phyloP scores from a whole-genome alignment of 176 grass and related monocot genomes.

The Themeda triandra region DNA sequence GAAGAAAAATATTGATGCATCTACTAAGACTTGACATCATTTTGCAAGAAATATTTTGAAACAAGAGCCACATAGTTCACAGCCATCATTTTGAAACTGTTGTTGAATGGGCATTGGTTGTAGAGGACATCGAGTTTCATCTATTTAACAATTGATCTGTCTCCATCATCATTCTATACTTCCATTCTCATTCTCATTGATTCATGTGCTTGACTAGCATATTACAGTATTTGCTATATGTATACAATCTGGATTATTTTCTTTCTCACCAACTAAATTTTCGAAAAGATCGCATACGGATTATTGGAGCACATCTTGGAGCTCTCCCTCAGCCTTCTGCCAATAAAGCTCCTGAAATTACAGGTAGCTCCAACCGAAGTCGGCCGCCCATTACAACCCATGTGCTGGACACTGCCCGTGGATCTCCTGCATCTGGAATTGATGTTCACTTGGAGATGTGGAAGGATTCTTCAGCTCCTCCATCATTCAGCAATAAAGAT shows the following conservation, averaged over 20 bases:
- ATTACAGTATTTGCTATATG: background rate
- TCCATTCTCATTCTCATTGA: background rate
- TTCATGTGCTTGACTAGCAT: background rate
- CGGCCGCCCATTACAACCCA: constrained; percentile 93
- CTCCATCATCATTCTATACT: background rate
- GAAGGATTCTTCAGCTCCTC: constrained; percentile 45
- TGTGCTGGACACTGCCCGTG: constrained; percentile 68
- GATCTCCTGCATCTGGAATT: constrained; percentile 72
- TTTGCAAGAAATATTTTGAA: background rate
- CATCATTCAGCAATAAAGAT: constrained; percentile 56
- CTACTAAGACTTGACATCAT: background rate
- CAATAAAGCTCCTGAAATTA: constrained; percentile 68
- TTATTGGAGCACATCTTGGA: constrained; percentile 86
- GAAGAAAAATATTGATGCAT: background rate
- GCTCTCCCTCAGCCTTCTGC: constrained; percentile 37
- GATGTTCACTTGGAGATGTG: constrained; percentile 83
- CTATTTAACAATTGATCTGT: background rate
- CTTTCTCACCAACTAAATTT: constrained; percentile 34
- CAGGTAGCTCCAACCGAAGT: constrained; percentile 52
- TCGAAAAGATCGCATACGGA: constrained; percentile 77
- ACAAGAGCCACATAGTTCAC: background rate
- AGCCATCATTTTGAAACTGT: too few species aligned
- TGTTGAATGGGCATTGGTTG: background rate
- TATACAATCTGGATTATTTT: constrained; percentile 9
- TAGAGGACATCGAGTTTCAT: background rate